phyloP scores from a whole-genome alignment of 129 eudicot genomes.

The Scalesia atractyloides region DNA sequence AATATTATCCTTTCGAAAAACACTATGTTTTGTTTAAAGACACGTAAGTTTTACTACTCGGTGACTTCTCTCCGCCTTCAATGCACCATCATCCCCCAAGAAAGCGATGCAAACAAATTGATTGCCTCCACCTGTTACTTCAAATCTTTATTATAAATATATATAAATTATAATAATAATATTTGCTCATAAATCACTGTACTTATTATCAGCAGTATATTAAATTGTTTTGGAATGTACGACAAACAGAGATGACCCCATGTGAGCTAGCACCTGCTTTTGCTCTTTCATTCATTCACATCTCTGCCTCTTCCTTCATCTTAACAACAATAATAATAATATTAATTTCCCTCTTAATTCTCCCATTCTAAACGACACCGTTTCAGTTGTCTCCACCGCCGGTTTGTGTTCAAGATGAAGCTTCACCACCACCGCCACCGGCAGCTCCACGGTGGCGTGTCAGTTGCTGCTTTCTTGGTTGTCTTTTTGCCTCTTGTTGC shows the following conservation, averaged over 20 bases:
- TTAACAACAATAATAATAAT: not conserved
- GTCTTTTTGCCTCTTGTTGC: slow-evolving; percentile 37
- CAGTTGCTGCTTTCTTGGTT: slow-evolving; percentile 41
- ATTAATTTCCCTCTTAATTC: not conserved
- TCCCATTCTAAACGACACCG: too few relatives aligned
- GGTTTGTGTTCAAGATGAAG: slow-evolving; percentile 24
- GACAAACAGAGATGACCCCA: slow-evolving; percentile 42
- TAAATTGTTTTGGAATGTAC: slow-evolving; percentile 31
- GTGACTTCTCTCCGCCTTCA: slow-evolving; percentile 42
- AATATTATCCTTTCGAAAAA: not conserved
- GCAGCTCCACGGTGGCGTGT: slow-evolving; percentile 48
- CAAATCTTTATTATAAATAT: slow-evolving; percentile 3
- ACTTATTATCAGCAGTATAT: slow-evolving; percentile 18
- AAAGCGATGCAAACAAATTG: slow-evolving; percentile 28
- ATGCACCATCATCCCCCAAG: slow-evolving; percentile 24
- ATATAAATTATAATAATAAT: too few relatives aligned
- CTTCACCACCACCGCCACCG: slow-evolving; percentile 27
- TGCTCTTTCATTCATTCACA: slow-evolving; percentile 26
- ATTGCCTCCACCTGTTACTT: slow-evolving; percentile 36
- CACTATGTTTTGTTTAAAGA: slow-evolving; percentile 14
- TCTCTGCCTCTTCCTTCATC: not conserved
- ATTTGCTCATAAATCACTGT: not conserved
- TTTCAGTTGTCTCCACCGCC: too few relatives aligned
- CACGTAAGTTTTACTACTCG: slow-evolving; percentile 37
- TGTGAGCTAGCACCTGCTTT: slow-evolving; percentile 30